Conservation (phyloP, 257 asterid species). For the Petrea volubilis region DNA sequence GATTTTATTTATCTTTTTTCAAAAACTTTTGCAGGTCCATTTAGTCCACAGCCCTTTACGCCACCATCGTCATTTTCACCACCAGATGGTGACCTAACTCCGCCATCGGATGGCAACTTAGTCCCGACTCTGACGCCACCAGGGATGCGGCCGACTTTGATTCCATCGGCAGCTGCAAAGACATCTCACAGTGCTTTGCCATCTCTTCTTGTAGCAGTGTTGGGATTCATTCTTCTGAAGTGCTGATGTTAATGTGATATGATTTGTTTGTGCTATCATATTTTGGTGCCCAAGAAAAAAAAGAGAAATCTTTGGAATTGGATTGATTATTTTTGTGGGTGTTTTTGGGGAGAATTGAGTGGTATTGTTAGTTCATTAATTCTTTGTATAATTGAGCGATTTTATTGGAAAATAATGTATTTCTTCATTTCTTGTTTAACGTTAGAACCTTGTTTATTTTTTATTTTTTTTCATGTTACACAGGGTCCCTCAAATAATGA, state of each 20-base stretch:
- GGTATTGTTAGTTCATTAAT: not conserved
- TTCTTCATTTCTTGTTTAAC: not conserved
- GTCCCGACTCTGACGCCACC: conserved; percentile 60
- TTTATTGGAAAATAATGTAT: not conserved
- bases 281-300: too few relatives aligned
- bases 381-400: not conserved
- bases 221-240: conserved; percentile 35
- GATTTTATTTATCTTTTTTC: not conserved
- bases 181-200: conserved; percentile 22
- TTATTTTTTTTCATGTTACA: too few relatives aligned
- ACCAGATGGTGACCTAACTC: not conserved
- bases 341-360: conserved; percentile 17
- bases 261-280: not conserved
- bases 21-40: conserved; percentile 34
- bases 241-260: conserved; percentile 19
- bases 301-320: not conserved
- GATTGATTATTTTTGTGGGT: not conserved
- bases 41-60: conserved; percentile 38
- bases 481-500: too few relatives aligned
- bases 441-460: too few relatives aligned
- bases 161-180: conserved; percentile 44
- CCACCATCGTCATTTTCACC: conserved; percentile 33
- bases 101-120: conserved; percentile 25
- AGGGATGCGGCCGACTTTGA: conserved; percentile 57
- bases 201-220: conserved; percentile 26